Percentiles rank a stretch among this genome's conserved stretches.
phyloP scores from a whole-genome alignment of 108 stramenopile genomes.

The Skeletonema grethae region DNA sequence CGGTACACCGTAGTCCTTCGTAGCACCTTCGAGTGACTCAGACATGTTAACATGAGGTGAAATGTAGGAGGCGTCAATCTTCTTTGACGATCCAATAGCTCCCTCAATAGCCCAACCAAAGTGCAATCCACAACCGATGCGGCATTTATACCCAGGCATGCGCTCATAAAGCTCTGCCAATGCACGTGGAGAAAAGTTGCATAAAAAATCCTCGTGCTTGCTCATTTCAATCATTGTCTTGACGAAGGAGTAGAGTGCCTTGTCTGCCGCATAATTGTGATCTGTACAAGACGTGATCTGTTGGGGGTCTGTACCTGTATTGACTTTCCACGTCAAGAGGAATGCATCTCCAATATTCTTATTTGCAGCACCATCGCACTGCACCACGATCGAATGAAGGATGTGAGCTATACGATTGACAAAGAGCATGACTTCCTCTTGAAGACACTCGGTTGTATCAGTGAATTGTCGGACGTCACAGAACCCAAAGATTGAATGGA shows the following conservation, averaged over 20 bases:
- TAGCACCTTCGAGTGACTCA: slow-evolving; percentile 64
- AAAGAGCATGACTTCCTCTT: slow-evolving; percentile 86
- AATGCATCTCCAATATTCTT: slow-evolving; percentile 90
- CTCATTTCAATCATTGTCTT: slow-evolving; percentile 68
- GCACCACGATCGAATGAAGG: slow-evolving; percentile 61
- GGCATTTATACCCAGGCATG: slow-evolving; percentile 63
- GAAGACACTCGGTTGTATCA: slow-evolving; percentile 80
- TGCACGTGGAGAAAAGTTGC: slow-evolving; percentile 58
- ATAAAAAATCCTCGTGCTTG: slow-evolving; percentile 58
- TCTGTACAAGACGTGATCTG: slow-evolving; percentile 18
- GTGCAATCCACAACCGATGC: slow-evolving; percentile 76
- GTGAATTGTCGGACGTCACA: slow-evolving; percentile 85
- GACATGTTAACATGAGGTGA: slow-evolving; percentile 78
- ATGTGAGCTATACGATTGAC: slow-evolving; percentile 76
- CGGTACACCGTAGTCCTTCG: slow-evolving; percentile 71
- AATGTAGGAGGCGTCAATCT: slow-evolving; percentile 84
- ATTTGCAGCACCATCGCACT: slow-evolving; percentile 70
- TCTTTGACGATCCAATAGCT: slow-evolving; percentile 73
- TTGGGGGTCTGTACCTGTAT: slow-evolving; percentile 3
- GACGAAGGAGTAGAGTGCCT: slow-evolving; percentile 57
- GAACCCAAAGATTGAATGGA: slow-evolving; percentile 78
- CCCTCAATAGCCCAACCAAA: slow-evolving; percentile 88
- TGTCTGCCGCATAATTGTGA: slow-evolving; percentile 51
- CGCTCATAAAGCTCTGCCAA: slow-evolving; percentile 57
- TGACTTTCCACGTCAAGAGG: slow-evolving; percentile 79